Percentiles rank a stretch among this genome's conserved stretches.
Conservation (phyloP, 2,329 filamentous ascomycete species). For the Fusarium sulawesiense region DNA sequence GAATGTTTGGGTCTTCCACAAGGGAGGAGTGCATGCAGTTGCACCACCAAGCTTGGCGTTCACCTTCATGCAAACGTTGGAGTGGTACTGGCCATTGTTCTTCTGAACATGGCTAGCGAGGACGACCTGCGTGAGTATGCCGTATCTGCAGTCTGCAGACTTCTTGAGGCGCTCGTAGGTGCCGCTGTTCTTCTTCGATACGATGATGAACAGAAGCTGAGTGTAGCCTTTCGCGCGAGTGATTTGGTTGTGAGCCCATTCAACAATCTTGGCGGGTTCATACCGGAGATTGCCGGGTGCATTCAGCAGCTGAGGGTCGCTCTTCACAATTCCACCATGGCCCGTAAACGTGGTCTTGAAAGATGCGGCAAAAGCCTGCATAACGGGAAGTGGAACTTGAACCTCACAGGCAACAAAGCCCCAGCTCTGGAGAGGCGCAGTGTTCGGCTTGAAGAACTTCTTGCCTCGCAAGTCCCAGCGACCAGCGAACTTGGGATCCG, state of each 20-base stretch:
- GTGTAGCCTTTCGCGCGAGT: slow-evolving; percentile 69
- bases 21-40: slow-evolving; percentile 64
- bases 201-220: slow-evolving; percentile 82
- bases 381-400: slow-evolving; percentile 57
- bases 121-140: slow-evolving; percentile 86
- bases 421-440: slow-evolving; percentile 75
- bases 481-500: slow-evolving; percentile 73
- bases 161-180: slow-evolving; percentile 91
- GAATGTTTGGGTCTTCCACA: slow-evolving; percentile 51
- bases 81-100: slow-evolving; percentile 84
- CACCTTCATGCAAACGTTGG: slow-evolving; percentile 96
- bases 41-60: slow-evolving; percentile 93
- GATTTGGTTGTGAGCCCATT: slow-evolving; percentile 56
- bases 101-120: slow-evolving; percentile 75
- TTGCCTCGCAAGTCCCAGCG: slow-evolving; percentile 90
- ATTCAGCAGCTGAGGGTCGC: slow-evolving; percentile 51
- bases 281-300: slow-evolving; percentile 50
- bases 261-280: slow-evolving; percentile 64
- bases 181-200: slow-evolving; percentile 76
- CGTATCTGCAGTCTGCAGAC: slow-evolving; percentile 84
- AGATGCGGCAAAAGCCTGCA: slow-evolving; percentile 50
- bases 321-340: slow-evolving; percentile 61
- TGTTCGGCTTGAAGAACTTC: slow-evolving; percentile 76
- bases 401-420: slow-evolving; percentile 74
- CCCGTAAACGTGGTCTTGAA: slow-evolving; percentile 61